phyloP scores from a whole-genome alignment of 345 rosid genomes.

The Clausena lansium region DNA sequence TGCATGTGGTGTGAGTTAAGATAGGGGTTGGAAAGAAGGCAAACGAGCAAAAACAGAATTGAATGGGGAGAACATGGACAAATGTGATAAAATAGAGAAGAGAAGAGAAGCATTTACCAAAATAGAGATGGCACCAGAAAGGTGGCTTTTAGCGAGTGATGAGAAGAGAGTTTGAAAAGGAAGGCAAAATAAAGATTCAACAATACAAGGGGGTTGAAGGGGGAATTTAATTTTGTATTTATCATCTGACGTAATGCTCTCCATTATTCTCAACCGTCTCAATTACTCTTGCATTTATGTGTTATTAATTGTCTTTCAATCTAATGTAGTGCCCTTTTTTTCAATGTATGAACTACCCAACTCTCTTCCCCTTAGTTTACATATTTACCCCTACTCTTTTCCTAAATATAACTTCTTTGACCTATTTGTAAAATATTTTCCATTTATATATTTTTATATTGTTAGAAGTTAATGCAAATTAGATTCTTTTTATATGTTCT shows the following conservation, averaged over 20 bases:
- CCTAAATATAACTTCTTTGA: conserved; percentile 12
- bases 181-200: conserved; percentile 18
- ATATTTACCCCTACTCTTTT: conserved; percentile 24
- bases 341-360: conserved; percentile 76
- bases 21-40: conserved; percentile 16
- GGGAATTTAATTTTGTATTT: conserved; percentile 72
- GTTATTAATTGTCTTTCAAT: conserved; percentile 77
- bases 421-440: neutral
- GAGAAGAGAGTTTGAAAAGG: conserved; percentile 33
- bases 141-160: conserved; percentile 57
- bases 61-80: conserved; percentile 47
- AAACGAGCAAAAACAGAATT: conserved; percentile 32
- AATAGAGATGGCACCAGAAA: conserved; percentile 51
- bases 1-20: conserved; percentile 19
- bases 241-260: conserved; percentile 80
- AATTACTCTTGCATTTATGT: conserved; percentile 93
- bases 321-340: conserved; percentile 40
- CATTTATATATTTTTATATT: neutral
- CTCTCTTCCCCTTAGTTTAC: conserved; percentile 33
- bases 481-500: neutral
- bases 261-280: conserved; percentile 93
- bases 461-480: neutral
- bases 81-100: conserved; percentile 13
- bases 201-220: conserved; percentile 27
- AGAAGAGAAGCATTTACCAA: conserved; percentile 36